Evolutionary conservation across 352 stramenopile genomes (phyloP), one percentile per base, ranked within the genome.

Genomic region (Phytophthora fragariaefolia): DNA sequence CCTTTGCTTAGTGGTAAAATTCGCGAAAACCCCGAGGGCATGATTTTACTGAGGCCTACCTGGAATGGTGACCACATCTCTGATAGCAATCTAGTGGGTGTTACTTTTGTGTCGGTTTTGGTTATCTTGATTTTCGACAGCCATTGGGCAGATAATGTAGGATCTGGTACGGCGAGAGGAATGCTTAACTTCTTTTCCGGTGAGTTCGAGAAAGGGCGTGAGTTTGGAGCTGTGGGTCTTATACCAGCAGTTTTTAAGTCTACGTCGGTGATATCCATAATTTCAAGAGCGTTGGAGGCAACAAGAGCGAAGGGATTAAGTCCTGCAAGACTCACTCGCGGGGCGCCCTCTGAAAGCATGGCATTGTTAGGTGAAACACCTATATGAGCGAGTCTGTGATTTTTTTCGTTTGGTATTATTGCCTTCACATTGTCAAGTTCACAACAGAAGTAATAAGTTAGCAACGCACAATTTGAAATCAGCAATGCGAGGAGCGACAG

Each of bases 131-230:
- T 26, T 55, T 47, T 62, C 0, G 50, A 18, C 10, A 56, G 3
- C 42, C 51, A 63, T 17, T 50, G 40, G 23, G 51, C 47, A 6
- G 51, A 62, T 17, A 68, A 17, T 28, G 51, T 34, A 20, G 53
- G n/a, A 8, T 68, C 51, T 7, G 60, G 51, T 22, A 51, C 8
- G n/a, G 51, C 60, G 30, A 68, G 26, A 2, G 42, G 13, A 30
- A 63, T 30, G 53, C 50, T 63, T 17, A 55, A 42, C 24, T 68
- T 68, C 26, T 68, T 68, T 4, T 26, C 20, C 20, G 18, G 8
- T 48, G 42, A 22, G 5, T 45, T 22, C 17, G 36, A 8, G 2
- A 45, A 45, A 22, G 36, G 17, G 36, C 36, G 36, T 23, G 38
- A 38, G 17, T 17, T n/a, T 12, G 38, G 26, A 45, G 28, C 12